Base-by-base conservation (phyloP, 2,329 filamentous ascomycete genomes). In the Aureobasidium sp. region DNA sequence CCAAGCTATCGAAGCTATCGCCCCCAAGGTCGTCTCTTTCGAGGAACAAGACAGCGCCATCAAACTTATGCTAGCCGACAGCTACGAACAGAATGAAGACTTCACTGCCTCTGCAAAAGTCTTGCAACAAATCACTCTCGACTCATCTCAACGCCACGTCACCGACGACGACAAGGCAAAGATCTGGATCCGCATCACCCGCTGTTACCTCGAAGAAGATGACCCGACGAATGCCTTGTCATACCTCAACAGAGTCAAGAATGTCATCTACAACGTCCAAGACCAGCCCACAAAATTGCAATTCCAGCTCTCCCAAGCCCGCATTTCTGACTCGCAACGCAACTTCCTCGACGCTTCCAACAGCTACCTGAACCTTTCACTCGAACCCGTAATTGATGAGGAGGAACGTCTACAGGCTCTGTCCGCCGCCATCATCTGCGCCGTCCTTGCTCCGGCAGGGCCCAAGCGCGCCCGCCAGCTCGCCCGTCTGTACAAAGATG, bases 181-280 rank as follows among this genome's bases (percentile, higher is more conserved):
- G 61, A 84, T 94, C 61, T 97, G 93, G 90, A 88, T 97, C 68
- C 89, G 93, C 64, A 96, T 99, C 71, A 92, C 95, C 72, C 86
- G 94, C 65, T 89, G 95, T 79, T 95, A 94, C 73, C 84, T 99
- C 65, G 93, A 99, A 78, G 90, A 92, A 52, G 93, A 96, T 73
- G 92, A 97, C 76, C 88, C 90, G 9, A 91, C 88, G 1, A 82
- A 84, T 39, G 94, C 94, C 46, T 91, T 95, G 73, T 84, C 83
- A 44, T 96, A 92, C 73, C 82, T 99, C 70, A 97, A 97, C 81
- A 92, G 93, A 75, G 88, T 96, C 75, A 97, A 97, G 78, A 93
- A 94, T 71, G 82, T 97, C 67, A 91, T 96, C 73, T 86, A 90
- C 78, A 87, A 84, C 66, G 86, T 96, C 36, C 77, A 82, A 34